Percentiles rank a stretch among this genome's conserved stretches.
Conservation (phyloP, 2,329 filamentous ascomycete genomes). For the Claviceps quebecensis region DNA sequence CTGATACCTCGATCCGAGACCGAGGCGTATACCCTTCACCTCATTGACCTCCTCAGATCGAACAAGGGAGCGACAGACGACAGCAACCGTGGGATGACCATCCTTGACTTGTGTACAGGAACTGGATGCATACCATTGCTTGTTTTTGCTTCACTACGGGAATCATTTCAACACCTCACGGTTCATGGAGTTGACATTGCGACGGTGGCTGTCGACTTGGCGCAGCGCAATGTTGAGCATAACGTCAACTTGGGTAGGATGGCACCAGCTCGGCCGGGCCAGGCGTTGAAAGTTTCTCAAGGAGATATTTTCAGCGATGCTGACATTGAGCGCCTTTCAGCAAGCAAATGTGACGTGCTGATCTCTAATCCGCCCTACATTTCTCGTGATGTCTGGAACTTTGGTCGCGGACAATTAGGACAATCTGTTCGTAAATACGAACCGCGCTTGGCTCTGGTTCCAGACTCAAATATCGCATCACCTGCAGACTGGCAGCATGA, state of each 20-base stretch:
- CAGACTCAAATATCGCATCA: constrained; percentile 16
- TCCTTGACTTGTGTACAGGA: constrained; percentile 82
- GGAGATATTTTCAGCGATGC: constrained; percentile 35
- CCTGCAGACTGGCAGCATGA: constrained; percentile 22
- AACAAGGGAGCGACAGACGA: constrained; percentile 6
- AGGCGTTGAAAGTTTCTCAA: constrained; percentile 28
- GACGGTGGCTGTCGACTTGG: constrained; percentile 46
- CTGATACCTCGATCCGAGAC: constrained; percentile 76
- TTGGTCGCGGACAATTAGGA: constrained; percentile 28
- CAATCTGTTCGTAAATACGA: constrained; percentile 76
- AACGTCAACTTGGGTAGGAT: constrained; percentile 38
- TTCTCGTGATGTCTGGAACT: constrained; percentile 36
- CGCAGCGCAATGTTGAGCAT: constrained; percentile 45
- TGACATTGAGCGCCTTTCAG: constrained; percentile 17
- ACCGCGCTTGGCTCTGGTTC: constrained; percentile 65
- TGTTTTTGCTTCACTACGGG: constrained; percentile 47
- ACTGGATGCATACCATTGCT: constrained; percentile 80
- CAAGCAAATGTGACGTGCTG: constrained; percentile 44
- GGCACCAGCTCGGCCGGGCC: constrained; percentile 5
- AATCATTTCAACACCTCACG: constrained; percentile 26
- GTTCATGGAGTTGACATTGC: constrained; percentile 67
- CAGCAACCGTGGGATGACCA: constrained; percentile 27
- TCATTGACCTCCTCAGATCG: constrained; percentile 32
- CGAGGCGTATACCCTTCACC: constrained; percentile 48
- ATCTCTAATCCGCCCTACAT: constrained; percentile 90